phyloP scores from a whole-genome alignment of 805 yeast species.

The Lipomyces yamadae region DNA sequence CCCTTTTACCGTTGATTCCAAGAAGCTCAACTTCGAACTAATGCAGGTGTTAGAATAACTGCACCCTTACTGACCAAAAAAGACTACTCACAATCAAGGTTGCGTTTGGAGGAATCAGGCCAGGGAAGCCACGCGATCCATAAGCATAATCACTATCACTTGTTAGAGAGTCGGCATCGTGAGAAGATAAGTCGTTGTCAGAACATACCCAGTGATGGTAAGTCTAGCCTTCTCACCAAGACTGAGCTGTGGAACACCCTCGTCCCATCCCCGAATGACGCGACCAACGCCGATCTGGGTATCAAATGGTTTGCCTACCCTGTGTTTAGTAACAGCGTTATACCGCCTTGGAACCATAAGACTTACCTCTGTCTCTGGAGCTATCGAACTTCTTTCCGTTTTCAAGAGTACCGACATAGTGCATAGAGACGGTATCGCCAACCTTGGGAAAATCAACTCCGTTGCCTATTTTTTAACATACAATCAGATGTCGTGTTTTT shows the following conservation, averaged over 20 bases:
- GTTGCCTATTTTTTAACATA: constrained; percentile 58
- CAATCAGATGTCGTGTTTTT: background rate
- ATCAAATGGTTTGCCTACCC: constrained; percentile 78
- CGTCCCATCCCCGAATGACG: constrained; percentile 97
- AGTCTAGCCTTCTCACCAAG: constrained; percentile 91
- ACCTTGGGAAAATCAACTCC: constrained; percentile 82
- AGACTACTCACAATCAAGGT: constrained; percentile 62
- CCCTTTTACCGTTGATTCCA: constrained; percentile 39
- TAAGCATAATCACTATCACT: constrained; percentile 75
- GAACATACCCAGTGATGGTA: constrained; percentile 69
- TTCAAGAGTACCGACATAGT: constrained; percentile 93
- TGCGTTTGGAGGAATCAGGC: constrained; percentile 94
- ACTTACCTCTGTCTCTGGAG: constrained; percentile 77
- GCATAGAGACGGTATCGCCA: constrained; percentile 91
- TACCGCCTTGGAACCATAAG: background rate
- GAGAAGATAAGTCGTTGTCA: background rate
- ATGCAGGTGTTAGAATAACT: constrained; percentile 4
- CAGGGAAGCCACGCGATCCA: constrained; percentile 95
- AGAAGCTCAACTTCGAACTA: constrained; percentile 49
- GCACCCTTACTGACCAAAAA: background rate
- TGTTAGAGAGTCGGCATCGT: background rate
- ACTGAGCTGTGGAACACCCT: constrained; percentile 88
- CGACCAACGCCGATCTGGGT: constrained; percentile 94
- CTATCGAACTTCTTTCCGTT: constrained; percentile 96
- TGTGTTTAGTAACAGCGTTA: background rate